A percentile compares a stretch with the other conserved stretches of the same genome.
Conservation (phyloP, 2,329 filamentous ascomycete species). For the Lachnum nothofagi region DNA sequence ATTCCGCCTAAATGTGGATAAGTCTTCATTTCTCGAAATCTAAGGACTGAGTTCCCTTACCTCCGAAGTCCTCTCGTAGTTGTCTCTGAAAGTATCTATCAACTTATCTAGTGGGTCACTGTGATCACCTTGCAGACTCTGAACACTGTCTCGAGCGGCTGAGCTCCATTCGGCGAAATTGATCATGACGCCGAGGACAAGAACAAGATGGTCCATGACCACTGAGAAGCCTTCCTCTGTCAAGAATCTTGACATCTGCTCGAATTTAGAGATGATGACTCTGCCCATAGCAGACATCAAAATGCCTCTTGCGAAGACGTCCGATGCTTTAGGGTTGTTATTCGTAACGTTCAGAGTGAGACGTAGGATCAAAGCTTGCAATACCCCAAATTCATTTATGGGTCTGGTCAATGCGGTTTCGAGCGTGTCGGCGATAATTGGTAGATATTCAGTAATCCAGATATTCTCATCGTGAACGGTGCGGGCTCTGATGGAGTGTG, state of each 20-base stretch:
- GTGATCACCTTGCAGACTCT: constrained; percentile 35
- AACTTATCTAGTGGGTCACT: constrained; percentile 52
- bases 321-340: constrained; percentile 65
- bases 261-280: constrained; percentile 49
- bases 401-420: constrained; percentile 35
- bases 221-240: constrained; percentile 45
- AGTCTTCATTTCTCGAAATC: constrained; percentile 5
- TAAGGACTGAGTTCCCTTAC: constrained; percentile 43
- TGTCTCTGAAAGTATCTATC: constrained; percentile 61
- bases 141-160: constrained; percentile 48
- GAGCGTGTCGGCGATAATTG: constrained; percentile 46
- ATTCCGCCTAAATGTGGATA: constrained; percentile 51
- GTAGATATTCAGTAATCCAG: constrained; percentile 48
- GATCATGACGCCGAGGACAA: constrained; percentile 77
- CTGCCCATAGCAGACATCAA: constrained; percentile 47
- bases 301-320: constrained; percentile 59
- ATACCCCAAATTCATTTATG: constrained; percentile 34
- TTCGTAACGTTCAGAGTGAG: constrained; percentile 84
- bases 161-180: constrained; percentile 79
- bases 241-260: constrained; percentile 43
- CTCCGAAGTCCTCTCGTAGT: constrained; percentile 60
- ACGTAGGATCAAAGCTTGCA: constrained; percentile 44
- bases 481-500: constrained; percentile 46
- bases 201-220: constrained; percentile 64
- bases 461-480: constrained; percentile 39